Conservation (phyloP, 768 basidiomycete genomes). For the Phaffia tasmanica region DNA sequence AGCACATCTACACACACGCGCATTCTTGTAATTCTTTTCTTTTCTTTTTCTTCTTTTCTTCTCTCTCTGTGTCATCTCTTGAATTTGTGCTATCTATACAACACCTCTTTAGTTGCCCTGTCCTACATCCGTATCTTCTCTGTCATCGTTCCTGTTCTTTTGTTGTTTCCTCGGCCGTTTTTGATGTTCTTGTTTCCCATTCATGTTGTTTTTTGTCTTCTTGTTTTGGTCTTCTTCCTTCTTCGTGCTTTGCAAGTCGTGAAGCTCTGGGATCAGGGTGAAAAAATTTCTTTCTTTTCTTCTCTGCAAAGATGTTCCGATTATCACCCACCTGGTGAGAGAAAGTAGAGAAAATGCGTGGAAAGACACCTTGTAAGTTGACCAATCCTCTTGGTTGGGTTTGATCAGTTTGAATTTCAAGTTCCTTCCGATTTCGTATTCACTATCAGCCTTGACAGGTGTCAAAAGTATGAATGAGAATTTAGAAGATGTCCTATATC, state of each 20-base stretch:
- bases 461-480: too few relatives aligned
- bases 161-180: not conserved
- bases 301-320: not conserved
- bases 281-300: conserved; percentile 39
- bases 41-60: not conserved
- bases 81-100: not conserved
- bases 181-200: not conserved
- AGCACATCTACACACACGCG: not conserved
- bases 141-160: not conserved
- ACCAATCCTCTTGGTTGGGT: not conserved
- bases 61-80: not conserved
- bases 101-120: not conserved
- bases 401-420: too few relatives aligned
- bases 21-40: not conserved
- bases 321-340: too few relatives aligned
- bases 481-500: not conserved
- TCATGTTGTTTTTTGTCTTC: conserved; percentile 22
- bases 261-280: too few relatives aligned
- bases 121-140: not conserved
- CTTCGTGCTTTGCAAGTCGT: conserved; percentile 93
- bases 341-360: too few relatives aligned
- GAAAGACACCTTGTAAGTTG: too few relatives aligned
- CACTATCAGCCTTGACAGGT: not conserved
- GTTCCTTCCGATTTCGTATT: not conserved
- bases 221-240: conserved; percentile 66